Percentiles rank a stretch among this genome's conserved stretches.
Conservation (phyloP, 2,329 filamentous ascomycete genomes). For the Pyrenophora seminiperda region DNA sequence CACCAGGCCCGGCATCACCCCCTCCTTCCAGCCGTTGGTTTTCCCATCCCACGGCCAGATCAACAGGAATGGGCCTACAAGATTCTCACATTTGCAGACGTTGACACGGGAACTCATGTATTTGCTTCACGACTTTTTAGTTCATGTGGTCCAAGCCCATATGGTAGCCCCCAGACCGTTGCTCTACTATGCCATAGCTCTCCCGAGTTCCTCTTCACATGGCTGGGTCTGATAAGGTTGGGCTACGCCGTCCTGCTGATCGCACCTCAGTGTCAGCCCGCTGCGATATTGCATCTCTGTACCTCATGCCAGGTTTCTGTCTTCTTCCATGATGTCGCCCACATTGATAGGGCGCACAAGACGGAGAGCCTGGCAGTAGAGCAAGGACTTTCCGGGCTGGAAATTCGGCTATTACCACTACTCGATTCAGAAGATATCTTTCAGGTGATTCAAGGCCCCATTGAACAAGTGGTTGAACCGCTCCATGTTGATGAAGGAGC, state of each 20-base stretch:
- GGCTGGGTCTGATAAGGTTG: slow-evolving; percentile 63
- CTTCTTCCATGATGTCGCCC: slow-evolving; percentile 55
- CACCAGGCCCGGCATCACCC: slow-evolving; percentile 51
- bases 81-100: slow-evolving; percentile 46
- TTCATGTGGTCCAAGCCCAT: slow-evolving; percentile 16
- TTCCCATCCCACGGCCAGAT: slow-evolving; percentile 45
- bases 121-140: slow-evolving; percentile 44
- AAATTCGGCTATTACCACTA: slow-evolving; percentile 23
- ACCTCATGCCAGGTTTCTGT: slow-evolving; percentile 49
- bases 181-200: slow-evolving; percentile 64
- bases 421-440: slow-evolving; percentile 29
- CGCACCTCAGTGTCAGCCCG: slow-evolving; percentile 56
- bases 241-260: slow-evolving; percentile 63
- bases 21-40: slow-evolving; percentile 56
- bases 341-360: slow-evolving; percentile 41
- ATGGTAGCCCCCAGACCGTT: slow-evolving; percentile 44
- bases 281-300: slow-evolving; percentile 61
- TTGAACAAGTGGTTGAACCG: slow-evolving; percentile 11
- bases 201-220: slow-evolving; percentile 62
- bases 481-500: slow-evolving; percentile 38
- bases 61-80: slow-evolving; percentile 31
- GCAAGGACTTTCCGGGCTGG: slow-evolving; percentile 10
- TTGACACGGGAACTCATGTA: slow-evolving; percentile 41
- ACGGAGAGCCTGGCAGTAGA: slow-evolving; percentile 26
- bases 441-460: slow-evolving; percentile 21